Conservation (phyloP, 768 basidiomycete species). For the Psilocybe tampanensis region DNA sequence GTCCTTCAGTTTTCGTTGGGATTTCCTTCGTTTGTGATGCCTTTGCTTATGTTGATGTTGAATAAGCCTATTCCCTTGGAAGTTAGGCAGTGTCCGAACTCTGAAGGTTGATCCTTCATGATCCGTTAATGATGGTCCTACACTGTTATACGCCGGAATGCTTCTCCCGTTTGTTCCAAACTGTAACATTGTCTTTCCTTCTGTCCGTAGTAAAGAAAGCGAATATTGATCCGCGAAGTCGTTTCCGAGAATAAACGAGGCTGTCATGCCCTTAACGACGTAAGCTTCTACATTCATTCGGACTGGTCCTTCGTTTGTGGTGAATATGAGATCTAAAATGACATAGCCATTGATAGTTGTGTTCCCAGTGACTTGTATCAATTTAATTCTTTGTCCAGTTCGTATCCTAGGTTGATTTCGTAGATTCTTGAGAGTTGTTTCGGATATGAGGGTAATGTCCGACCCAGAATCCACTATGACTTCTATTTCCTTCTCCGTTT, state of each 20-base stretch:
- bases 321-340: slow-evolving; percentile 24
- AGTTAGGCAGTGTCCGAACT: background rate
- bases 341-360: slow-evolving; percentile 28
- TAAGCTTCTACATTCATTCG: slow-evolving; percentile 29
- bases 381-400: slow-evolving; percentile 27
- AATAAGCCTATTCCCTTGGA: background rate
- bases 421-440: background rate
- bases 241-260: slow-evolving; percentile 31
- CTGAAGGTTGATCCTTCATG: slow-evolving; percentile 4
- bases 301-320: slow-evolving; percentile 21
- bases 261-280: slow-evolving; percentile 28
- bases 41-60: no score
- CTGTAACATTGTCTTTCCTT: background rate
- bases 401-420: slow-evolving; percentile 12
- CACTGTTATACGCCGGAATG: background rate
- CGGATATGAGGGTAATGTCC: background rate
- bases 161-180: slow-evolving; percentile 8
- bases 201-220: slow-evolving; percentile 23
- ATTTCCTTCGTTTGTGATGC: background rate
- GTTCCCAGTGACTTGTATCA: slow-evolving; percentile 34
- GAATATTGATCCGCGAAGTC: slow-evolving; percentile 33
- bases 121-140: background rate
- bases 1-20: background rate
- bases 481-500: no score
- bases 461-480: background rate